Conservation (phyloP, 495 filamentous ascomycete species). For the Hamigera avellanea region DNA sequence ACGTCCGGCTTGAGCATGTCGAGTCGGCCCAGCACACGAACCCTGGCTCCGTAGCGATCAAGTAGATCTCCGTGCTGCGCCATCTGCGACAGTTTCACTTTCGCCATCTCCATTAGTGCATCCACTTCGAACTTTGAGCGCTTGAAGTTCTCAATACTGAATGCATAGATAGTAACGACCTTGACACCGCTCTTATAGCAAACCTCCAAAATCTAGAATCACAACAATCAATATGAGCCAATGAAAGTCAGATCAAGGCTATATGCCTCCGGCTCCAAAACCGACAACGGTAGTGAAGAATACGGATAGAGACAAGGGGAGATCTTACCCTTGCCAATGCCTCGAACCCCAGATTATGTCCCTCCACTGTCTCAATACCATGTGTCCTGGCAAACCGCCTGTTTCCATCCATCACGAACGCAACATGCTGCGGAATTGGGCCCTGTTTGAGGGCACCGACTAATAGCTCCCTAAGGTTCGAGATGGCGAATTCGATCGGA, state of each 20-base stretch:
- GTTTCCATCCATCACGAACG: constrained; percentile 98
- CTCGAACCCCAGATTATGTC: constrained; percentile 94
- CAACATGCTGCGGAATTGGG: constrained; percentile 84
- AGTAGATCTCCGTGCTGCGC: constrained; percentile 87
- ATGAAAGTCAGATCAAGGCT: background rate
- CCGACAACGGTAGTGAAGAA: constrained; percentile 5
- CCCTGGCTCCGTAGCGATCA: constrained; percentile 80
- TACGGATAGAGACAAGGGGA: background rate
- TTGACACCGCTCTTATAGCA: constrained; percentile 93
- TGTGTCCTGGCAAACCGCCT: constrained; percentile 78
- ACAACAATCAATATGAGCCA: background rate
- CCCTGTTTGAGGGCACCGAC: constrained; percentile 83
- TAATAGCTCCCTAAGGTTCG: constrained; percentile 61
- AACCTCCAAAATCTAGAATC: constrained; percentile 72
- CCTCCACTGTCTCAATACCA: constrained; percentile 92
- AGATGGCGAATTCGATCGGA: constrained; percentile 72
- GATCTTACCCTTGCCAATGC: constrained; percentile 62
- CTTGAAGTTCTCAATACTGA: constrained; percentile 98
- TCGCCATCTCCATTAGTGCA: constrained; percentile 94
- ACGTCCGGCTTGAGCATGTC: constrained; percentile 78
- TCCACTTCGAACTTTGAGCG: constrained; percentile 96
- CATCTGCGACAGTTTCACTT: constrained; percentile 82
- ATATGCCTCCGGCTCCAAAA: no score
- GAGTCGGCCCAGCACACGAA: constrained; percentile 72
- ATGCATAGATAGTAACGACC: constrained; percentile 94